Conservation (phyloP, 1,139 yeast genomes). For the Blastobotrys raffinosifermentans region DNA sequence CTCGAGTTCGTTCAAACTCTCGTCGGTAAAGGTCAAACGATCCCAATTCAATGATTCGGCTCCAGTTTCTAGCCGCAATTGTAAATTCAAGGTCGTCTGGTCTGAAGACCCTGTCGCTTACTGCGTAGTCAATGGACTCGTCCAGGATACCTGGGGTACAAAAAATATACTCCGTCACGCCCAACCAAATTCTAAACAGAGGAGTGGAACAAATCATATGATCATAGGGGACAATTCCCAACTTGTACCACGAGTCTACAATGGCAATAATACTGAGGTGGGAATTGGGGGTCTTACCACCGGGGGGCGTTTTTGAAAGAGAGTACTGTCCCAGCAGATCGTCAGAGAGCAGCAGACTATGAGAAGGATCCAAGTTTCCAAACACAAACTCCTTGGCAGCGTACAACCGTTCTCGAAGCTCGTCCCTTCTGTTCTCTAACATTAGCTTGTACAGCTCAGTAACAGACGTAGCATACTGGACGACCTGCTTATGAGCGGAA, state of each 20-base stretch:
- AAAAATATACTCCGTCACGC: slow-evolving; percentile 88
- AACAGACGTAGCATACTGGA: slow-evolving; percentile 81
- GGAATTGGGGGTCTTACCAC: slow-evolving; percentile 71
- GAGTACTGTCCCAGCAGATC: slow-evolving; percentile 74
- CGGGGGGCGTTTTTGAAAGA: slow-evolving; percentile 68
- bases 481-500: slow-evolving; percentile 83
- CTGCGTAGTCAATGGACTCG: slow-evolving; percentile 67
- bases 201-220: slow-evolving; percentile 98
- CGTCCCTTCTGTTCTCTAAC: slow-evolving; percentile 61
- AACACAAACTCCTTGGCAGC: slow-evolving; percentile 73
- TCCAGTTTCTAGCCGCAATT: slow-evolving; percentile 52
- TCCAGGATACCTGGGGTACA: slow-evolving; percentile 79
- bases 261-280: slow-evolving; percentile 84
- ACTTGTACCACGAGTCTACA: slow-evolving; percentile 87
- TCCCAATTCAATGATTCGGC: slow-evolving; percentile 70
- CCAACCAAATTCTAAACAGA: slow-evolving; percentile 80
- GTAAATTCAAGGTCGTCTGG: slow-evolving; percentile 71
- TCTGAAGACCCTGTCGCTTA: slow-evolving; percentile 62
- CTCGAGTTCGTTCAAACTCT: slow-evolving; percentile 73
- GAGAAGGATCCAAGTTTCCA: slow-evolving; percentile 50
- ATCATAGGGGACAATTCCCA: slow-evolving; percentile 86
- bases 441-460: slow-evolving; percentile 78
- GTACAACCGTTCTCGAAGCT: slow-evolving; percentile 50
- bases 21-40: slow-evolving; percentile 65
- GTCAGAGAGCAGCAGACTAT: slow-evolving; percentile 69